Evolutionary conservation across 495 filamentous ascomycete species (phyloP), one percentile per base, ranked within the genome.

Genomic region (Umbilicaria muhlenbergii): DNA sequence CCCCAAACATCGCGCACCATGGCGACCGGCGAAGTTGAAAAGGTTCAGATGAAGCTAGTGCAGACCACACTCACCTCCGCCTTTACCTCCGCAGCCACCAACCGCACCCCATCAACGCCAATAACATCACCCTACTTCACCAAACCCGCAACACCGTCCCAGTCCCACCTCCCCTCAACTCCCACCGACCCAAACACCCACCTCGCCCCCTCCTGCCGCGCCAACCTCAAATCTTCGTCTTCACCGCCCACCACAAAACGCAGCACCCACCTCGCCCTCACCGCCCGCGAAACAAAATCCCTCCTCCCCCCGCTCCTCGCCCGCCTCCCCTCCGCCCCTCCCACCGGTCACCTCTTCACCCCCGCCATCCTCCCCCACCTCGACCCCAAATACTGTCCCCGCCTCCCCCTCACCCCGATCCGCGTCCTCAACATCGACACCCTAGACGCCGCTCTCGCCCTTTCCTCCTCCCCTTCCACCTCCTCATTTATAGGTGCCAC

Each of bases 401-500:
- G 31, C 2, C 46, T 57, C 15, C 39, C 56, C 12, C 42, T 15
- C 2, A 54, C 66, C 3, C 34, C 42, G 5, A 54, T 70, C 36
- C 51, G 54, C 36, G 70, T 79, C 64, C 60, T 91, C 12, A 83
- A 87, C 53, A 79, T 81, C 12, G 77, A 81, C 39, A 89, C 83
- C 1, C 70, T 95, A 10, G 86, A 94, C 50, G 86, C 87, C 33
- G 77, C 76, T 46, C 75, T 80, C 46, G 61, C 66, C 32, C 58
- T 75, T 7, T 8, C 11, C 35, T 36, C 42, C 2, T 16, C 42
- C 11, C 33, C 45, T 7, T 35, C 38, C 4, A 14, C 31, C 11
- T 12, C 36, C 7, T 17, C 28, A 15, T 28, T 38, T 18, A 0
- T 10, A 8, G 24, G 5, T 6, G 24, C 4, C 24, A 36, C 1